Conservation (phyloP, 192 early-diverging fungal genomes). For the Backusella mclennaniae region DNA sequence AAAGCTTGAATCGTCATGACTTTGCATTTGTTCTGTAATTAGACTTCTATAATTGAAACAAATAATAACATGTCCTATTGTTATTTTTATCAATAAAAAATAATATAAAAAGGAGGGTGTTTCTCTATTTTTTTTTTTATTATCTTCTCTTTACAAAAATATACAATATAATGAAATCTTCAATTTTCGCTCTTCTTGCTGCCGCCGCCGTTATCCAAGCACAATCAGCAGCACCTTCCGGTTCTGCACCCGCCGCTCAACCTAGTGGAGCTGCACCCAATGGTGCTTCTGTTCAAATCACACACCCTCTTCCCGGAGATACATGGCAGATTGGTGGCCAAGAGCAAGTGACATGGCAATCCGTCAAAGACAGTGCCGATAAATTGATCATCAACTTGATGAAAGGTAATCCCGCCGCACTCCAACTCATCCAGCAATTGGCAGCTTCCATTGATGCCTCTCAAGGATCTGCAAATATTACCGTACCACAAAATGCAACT, state of each 20-base stretch:
- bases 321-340: slow-evolving; percentile 19
- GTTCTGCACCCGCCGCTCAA: not conserved
- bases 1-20: not conserved
- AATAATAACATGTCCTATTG: not conserved
- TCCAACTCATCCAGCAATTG: slow-evolving; percentile 10
- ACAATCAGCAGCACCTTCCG: not conserved
- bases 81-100: not conserved
- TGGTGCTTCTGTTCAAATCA: slow-evolving; percentile 9
- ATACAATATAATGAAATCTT: not conserved
- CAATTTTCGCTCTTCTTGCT: slow-evolving; percentile 4
- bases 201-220: not conserved
- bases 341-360: slow-evolving; percentile 17
- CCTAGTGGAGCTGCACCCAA: not conserved
- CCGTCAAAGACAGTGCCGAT: not conserved
- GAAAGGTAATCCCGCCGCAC: slow-evolving; percentile 16
- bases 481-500: slow-evolving; percentile 14
- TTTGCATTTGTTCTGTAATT: not conserved
- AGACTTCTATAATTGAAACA: slow-evolving; percentile 1
- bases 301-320: slow-evolving; percentile 16
- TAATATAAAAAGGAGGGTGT: not conserved
- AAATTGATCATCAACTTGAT: slow-evolving; percentile 22
- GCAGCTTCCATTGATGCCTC: slow-evolving; percentile 4
- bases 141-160: not conserved
- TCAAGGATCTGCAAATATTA: not conserved
- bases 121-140: not conserved